Conservation (phyloP, 352 stramenopile genomes). For the Labyrinthula sp. region DNA sequence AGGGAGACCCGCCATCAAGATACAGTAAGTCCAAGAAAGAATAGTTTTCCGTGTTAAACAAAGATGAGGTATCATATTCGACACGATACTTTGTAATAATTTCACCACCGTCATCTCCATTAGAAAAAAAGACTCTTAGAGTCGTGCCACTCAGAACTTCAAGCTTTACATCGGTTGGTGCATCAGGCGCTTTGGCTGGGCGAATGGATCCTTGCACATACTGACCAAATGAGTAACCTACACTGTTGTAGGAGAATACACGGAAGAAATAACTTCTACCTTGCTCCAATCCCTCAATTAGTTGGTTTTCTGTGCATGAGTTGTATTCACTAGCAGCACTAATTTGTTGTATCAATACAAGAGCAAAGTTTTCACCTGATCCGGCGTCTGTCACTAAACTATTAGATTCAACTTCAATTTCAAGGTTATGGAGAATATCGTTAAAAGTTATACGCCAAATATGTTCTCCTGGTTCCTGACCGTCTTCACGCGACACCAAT, state of each 20-base stretch:
- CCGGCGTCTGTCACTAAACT: neutral
- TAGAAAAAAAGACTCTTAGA: conserved; percentile 43
- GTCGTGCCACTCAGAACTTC: conserved; percentile 51
- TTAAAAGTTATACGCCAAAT: conserved; percentile 64
- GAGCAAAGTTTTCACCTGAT: neutral
- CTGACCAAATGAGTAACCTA: conserved; percentile 53
- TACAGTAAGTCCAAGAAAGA: too few relatives aligned
- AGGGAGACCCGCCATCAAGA: conserved; percentile 21
- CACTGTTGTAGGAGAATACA: conserved; percentile 74
- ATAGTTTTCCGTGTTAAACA: conserved; percentile 13
- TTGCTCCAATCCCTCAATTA: conserved; percentile 56
- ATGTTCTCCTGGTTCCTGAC: conserved; percentile 34
- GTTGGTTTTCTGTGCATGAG: too few relatives aligned
- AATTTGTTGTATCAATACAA: conserved; percentile 3
- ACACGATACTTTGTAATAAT: conserved; percentile 59
- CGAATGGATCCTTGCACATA: conserved; percentile 43
- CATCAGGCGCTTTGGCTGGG: conserved; percentile 50
- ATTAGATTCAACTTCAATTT: conserved; percentile 25
- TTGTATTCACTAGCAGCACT: too few relatives aligned
- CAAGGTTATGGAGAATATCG: conserved; percentile 52
- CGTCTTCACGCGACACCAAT: conserved; percentile 30
- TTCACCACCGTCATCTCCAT: conserved; percentile 58
- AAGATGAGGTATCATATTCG: conserved; percentile 57
- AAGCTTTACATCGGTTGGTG: conserved; percentile 47
- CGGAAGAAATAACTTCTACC: conserved; percentile 72